These are phyloP conservation scores for Phascolomyces articulosus DNA, from an alignment of 371 early-diverging fungal genomes.

Conservation along the genomic window DNA sequence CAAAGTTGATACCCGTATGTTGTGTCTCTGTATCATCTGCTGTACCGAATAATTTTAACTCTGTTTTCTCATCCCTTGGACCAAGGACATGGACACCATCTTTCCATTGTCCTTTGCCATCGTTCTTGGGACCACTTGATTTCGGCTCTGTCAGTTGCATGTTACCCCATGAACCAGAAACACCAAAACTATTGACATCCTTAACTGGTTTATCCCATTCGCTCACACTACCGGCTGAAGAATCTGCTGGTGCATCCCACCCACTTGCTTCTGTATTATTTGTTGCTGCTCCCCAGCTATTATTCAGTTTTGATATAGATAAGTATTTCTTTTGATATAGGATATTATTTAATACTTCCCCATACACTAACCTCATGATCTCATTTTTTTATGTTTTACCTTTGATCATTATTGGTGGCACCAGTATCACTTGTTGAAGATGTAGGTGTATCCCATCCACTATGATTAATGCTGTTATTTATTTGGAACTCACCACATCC, in stretches of 20 bases:
- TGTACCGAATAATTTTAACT: slow-evolving; percentile 57
- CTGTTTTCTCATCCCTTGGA: slow-evolving; percentile 35
- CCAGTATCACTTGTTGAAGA: background rate
- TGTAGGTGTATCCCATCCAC: background rate
- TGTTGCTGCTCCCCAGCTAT: background rate
- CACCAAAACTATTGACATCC: background rate
- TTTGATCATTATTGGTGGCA: background rate
- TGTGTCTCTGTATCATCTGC: slow-evolving; percentile 68
- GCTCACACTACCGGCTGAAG: background rate
- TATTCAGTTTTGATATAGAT: background rate
- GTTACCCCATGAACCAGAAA: slow-evolving; percentile 18
- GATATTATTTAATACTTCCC: too few species aligned
- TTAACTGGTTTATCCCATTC: slow-evolving; percentile 17
- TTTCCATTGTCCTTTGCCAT: slow-evolving; percentile 68
- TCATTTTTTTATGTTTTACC: background rate
- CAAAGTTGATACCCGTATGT: slow-evolving; percentile 95
- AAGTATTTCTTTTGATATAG: background rate
- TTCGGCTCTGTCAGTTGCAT: slow-evolving; percentile 11
- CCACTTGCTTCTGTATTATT: background rate
- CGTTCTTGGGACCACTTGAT: slow-evolving; percentile 23
- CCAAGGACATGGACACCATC: slow-evolving; percentile 62
- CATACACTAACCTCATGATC: too few species aligned
- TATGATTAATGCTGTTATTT: background rate
- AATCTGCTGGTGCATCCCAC: background rate
- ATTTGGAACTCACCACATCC: background rate